Evolutionary conservation across 768 basidiomycete species (phyloP).

Genomic region (Boletus pseudo-olivaceus): DNA sequence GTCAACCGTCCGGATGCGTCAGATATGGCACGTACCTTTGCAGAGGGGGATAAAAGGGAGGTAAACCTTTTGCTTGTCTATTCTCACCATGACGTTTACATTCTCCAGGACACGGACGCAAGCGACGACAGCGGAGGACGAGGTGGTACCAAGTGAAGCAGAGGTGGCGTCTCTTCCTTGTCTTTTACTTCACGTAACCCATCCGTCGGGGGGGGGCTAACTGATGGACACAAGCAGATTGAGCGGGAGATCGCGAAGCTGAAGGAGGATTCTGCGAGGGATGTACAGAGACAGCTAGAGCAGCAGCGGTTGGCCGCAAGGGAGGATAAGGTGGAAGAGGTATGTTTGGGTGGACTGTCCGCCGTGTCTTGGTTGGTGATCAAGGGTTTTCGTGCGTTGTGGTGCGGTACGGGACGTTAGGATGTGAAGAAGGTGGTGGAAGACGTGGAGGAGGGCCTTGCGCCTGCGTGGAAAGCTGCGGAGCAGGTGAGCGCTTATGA

Average conservation of each 20-base stretch:
- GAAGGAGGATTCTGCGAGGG: conserved; percentile 18
- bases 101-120: background rate
- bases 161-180: conserved; percentile 9
- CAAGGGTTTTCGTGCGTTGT: background rate
- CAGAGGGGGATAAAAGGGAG: conserved; percentile 5
- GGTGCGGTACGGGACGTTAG: background rate
- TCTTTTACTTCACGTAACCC: background rate
- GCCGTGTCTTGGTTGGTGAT: background rate
- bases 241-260: conserved; percentile 21
- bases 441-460: background rate
- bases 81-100: conserved; percentile 2
- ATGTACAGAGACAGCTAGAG: conserved; percentile 21
- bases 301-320: conserved; percentile 14
- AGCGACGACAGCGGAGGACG: background rate
- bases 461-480: conserved; percentile 4
- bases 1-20: background rate
- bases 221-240: conserved; percentile 15
- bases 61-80: background rate
- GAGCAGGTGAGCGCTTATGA: conserved; percentile 10
- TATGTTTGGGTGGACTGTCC: background rate
- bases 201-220: background rate
- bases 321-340: conserved; percentile 4
- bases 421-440: background rate
- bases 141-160: conserved; percentile 3
- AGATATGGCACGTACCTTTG: background rate